These are phyloP conservation scores for Tympanopsis confertula DNA, from an alignment of 2,329 filamentous ascomycete genomes.

Conservation along the genomic window DNA sequence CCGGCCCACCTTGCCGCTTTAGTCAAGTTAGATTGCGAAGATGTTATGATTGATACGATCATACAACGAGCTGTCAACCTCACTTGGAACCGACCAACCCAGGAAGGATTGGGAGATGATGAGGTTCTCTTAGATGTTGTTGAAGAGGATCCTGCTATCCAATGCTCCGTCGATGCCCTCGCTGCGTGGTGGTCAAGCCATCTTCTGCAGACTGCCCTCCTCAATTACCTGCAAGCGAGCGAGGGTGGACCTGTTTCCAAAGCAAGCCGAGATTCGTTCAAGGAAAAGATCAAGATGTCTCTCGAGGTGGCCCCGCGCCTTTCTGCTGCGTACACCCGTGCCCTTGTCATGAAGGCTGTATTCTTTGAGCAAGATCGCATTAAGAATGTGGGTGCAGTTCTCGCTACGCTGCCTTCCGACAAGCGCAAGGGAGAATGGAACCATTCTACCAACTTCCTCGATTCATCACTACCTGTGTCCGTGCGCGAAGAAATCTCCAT, in stretches of 20 bases:
- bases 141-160: slow-evolving; percentile 50
- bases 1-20: slow-evolving; percentile 43
- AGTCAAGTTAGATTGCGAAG: slow-evolving; percentile 42
- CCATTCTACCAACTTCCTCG: slow-evolving; percentile 29
- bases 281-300: slow-evolving; percentile 37
- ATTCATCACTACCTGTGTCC: slow-evolving; percentile 36
- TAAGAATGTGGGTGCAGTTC: slow-evolving; percentile 35
- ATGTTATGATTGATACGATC: slow-evolving; percentile 45
- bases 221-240: slow-evolving; percentile 30
- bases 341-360: slow-evolving; percentile 45
- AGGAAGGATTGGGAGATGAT: slow-evolving; percentile 34
- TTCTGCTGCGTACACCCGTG: slow-evolving; percentile 45
- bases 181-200: slow-evolving; percentile 53
- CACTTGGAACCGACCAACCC: slow-evolving; percentile 49
- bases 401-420: slow-evolving; percentile 35
- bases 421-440: slow-evolving; percentile 13
- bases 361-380: slow-evolving; percentile 39
- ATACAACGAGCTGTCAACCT: slow-evolving; percentile 52
- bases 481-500: slow-evolving; percentile 39
- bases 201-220: slow-evolving; percentile 37
- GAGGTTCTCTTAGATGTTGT: slow-evolving; percentile 46
- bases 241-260: slow-evolving; percentile 23
- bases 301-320: slow-evolving; percentile 42
- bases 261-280: slow-evolving; percentile 23
- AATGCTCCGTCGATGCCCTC: slow-evolving; percentile 48